A percentile compares a stretch with the other conserved stretches of the same genome.
Evolutionary conservation across 179 eudicot genomes (phyloP).

Genomic region (Beta lomatogona): DNA sequence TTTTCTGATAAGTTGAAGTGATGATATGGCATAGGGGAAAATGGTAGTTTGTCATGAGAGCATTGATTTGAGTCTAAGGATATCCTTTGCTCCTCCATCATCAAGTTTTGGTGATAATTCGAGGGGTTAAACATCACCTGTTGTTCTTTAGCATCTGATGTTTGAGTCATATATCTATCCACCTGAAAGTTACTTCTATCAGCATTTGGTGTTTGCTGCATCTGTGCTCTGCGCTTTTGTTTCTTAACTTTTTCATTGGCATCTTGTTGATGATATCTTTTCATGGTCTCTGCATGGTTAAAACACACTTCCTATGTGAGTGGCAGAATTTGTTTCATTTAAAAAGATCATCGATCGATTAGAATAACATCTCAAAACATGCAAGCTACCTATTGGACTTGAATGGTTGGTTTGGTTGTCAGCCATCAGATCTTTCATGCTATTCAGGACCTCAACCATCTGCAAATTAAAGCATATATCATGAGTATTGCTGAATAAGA

Average conservation of each 20-base stretch:
- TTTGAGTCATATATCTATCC: slow-evolving; percentile 31
- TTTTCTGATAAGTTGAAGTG: not conserved
- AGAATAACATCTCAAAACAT: not conserved
- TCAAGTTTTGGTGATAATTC: slow-evolving; percentile 7
- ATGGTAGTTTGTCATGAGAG: not conserved
- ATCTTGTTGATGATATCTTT: slow-evolving; percentile 13
- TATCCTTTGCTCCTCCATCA: slow-evolving; percentile 1
- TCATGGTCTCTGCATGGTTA: slow-evolving; percentile 37
- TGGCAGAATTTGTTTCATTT: too few species aligned
- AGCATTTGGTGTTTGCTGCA: slow-evolving; percentile 40
- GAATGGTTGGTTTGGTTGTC: slow-evolving; percentile 35
- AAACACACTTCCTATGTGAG: not conserved
- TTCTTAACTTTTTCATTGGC: slow-evolving; percentile 13
- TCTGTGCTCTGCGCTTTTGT: slow-evolving; percentile 35
- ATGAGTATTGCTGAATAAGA: not conserved
- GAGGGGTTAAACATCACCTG: not conserved
- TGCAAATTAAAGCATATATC: slow-evolving; percentile 23
- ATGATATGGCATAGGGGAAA: not conserved
- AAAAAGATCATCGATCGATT: not conserved
- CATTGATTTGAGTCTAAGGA: not conserved
- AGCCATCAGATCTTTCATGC: slow-evolving; percentile 60
- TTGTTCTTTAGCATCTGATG: slow-evolving; percentile 29
- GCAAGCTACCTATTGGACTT: slow-evolving; percentile 57
- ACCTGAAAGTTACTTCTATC: slow-evolving; percentile 28
- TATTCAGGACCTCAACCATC: slow-evolving; percentile 44